phyloP scores from a whole-genome alignment of 2,329 filamentous ascomycete species.

The Neophaeococcomyces aloes region DNA sequence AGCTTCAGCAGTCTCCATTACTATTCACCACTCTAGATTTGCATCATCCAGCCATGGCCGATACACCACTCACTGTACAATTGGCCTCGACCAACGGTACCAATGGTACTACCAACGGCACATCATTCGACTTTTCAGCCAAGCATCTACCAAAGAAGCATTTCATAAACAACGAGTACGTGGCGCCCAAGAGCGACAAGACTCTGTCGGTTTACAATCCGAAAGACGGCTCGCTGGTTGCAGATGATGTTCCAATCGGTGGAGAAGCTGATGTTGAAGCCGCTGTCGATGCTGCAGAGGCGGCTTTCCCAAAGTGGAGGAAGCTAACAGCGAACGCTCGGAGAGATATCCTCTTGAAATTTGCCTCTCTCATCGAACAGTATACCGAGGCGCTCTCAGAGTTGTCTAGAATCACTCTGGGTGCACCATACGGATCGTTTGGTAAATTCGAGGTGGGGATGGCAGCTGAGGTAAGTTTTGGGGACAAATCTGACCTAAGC shows the following conservation, averaged over 20 bases:
- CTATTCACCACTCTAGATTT: too few relatives aligned
- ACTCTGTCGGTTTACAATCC: slow-evolving; percentile 34
- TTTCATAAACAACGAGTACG: slow-evolving; percentile 9
- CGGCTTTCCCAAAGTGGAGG: slow-evolving; percentile 39
- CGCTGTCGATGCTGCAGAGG: slow-evolving; percentile 38
- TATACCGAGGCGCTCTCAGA: slow-evolving; percentile 28
- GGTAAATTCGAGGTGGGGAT: slow-evolving; percentile 35
- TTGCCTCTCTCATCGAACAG: slow-evolving; percentile 36
- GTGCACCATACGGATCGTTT: slow-evolving; percentile 36
- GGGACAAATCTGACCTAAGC: not conserved
- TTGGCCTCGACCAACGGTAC: too few relatives aligned
- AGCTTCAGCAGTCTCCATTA: too few relatives aligned
- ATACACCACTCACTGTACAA: too few relatives aligned
- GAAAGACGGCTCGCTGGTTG: slow-evolving; percentile 39
- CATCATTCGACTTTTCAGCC: too few relatives aligned
- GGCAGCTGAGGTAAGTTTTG: slow-evolving; percentile 8
- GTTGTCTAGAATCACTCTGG: slow-evolving; percentile 38
- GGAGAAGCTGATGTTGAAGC: slow-evolving; percentile 40
- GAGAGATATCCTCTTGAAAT: slow-evolving; percentile 32
- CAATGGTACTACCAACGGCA: too few relatives aligned
- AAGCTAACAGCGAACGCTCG: slow-evolving; percentile 30
- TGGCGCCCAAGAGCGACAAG: slow-evolving; percentile 1
- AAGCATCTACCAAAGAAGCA: too few relatives aligned
- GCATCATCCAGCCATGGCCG: too few relatives aligned
- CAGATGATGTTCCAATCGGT: slow-evolving; percentile 39